These are phyloP conservation scores for Termitomyces sp. DNA, from an alignment of 1,284 basidiomycete species.

Conservation along the genomic window DNA sequence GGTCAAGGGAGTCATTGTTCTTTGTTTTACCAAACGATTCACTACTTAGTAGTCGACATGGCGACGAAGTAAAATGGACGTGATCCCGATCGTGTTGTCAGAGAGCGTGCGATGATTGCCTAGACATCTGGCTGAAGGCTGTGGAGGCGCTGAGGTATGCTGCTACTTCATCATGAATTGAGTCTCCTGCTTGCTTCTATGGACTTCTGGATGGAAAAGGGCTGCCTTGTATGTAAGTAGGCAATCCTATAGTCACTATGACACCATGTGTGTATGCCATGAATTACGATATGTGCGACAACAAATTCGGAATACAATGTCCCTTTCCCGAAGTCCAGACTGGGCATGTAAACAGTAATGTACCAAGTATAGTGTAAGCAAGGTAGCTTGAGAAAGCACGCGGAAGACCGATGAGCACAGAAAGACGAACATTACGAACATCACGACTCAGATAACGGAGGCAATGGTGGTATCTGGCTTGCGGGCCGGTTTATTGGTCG, in stretches of 20 bases:
- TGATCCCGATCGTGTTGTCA: background rate
- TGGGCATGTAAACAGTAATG: constrained; percentile 6
- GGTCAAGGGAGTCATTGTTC: constrained; percentile 8
- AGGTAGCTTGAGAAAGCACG: constrained; percentile 3
- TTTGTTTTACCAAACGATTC: constrained; percentile 12
- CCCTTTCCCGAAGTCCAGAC: constrained; percentile 10
- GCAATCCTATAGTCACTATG: background rate
- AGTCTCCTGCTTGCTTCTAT: no score
- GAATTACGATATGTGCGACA: constrained; percentile 4
- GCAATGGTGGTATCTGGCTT: constrained; percentile 22
- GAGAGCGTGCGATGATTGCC: no score
- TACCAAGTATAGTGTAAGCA: background rate
- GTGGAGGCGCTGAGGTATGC: no score
- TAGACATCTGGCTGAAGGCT: no score
- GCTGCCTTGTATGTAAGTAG: background rate
- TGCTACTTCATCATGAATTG: no score
- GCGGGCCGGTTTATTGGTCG: constrained; percentile 25
- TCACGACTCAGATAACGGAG: constrained; percentile 18
- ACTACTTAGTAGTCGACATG: background rate
- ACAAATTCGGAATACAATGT: constrained; percentile 16
- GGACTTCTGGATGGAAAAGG: background rate
- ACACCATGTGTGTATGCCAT: background rate
- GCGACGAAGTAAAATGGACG: background rate
- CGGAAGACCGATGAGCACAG: constrained; percentile 16
- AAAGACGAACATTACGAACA: background rate